Base-by-base conservation (phyloP, 106 monocot genomes). In the Allium sativum region DNA sequence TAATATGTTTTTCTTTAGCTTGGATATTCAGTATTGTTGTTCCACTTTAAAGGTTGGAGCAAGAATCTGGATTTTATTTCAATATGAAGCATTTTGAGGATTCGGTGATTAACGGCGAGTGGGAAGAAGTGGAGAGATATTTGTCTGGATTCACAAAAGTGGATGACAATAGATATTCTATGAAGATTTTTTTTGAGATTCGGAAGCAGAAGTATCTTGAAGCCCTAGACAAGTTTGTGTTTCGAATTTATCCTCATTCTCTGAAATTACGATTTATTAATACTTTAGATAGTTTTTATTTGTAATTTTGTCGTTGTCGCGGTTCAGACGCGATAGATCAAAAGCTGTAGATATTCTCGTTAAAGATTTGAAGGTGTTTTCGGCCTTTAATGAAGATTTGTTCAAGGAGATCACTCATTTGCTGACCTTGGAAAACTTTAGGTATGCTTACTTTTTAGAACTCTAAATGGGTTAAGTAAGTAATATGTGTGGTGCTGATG, bases 1-100 rank as follows among this genome's bases (percentile, higher is more conserved):
- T 18, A 55, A 17, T 55, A 6, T 19, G 7, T 19, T 50, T 50
- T 50, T 11, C 11, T 12, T 50, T 50, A 50, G 48, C 31, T 31
- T 31, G 31, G 31, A 5, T 31, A 31, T 31, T 31, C 5, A 31
- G 31, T 31, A 31, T 31, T 31, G 31, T 31, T 31, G 31, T 31
- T 31, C 5, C 2, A 31, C 31, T 5, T 19, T 3, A 10, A 18
- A 67, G 67, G 21, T 45, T 67, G 45, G 67, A 67, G 67, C 67
- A 67, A 14, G 67, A 67, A 53, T 67, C 67, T 17, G 67, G 55
- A 44, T 55, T 67, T 44, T 67, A 40, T 45, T 67, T 67, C 67
- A 56, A 67, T 45, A 55, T 67, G 55, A 67, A 67, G 55, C 55
- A 67, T 45, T 67, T 67, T 44, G 67, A 54, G 67, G 55, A 67